These are phyloP conservation scores for Cinnamomum micranthum DNA, from an alignment of 164 flowering plant genomes.

Conservation along the genomic window DNA sequence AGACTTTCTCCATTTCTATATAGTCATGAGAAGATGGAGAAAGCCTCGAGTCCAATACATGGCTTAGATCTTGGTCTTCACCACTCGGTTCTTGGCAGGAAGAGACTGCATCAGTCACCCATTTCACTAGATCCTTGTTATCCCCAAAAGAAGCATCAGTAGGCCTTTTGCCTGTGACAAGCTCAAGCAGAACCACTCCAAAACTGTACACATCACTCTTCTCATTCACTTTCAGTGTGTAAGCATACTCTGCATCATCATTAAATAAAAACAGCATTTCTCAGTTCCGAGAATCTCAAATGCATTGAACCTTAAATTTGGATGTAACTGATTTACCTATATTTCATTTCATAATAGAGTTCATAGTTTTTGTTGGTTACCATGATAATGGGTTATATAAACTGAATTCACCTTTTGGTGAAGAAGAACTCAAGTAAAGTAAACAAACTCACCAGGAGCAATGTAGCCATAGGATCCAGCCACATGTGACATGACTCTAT, in stretches of 20 bases:
- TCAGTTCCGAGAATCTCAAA: too few relatives aligned
- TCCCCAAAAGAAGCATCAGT: slow-evolving; percentile 14
- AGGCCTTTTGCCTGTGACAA: slow-evolving; percentile 17
- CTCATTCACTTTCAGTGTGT: slow-evolving; percentile 20
- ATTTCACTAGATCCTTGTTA: slow-evolving; percentile 56
- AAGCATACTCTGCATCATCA: slow-evolving; percentile 14
- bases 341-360: too few relatives aligned
- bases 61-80: slow-evolving; percentile 25
- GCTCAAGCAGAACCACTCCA: slow-evolving; percentile 17
- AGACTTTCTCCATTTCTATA: slow-evolving; percentile 49
- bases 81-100: slow-evolving; percentile 11
- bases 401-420: too few relatives aligned
- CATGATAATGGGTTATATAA: too few relatives aligned
- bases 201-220: slow-evolving; percentile 24
- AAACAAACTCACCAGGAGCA: slow-evolving; percentile 59
- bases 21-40: slow-evolving; percentile 30
- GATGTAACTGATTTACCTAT: too few relatives aligned
- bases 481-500: slow-evolving; percentile 38
- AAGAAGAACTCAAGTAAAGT: neutral
- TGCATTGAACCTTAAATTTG: too few relatives aligned
- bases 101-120: slow-evolving; percentile 44
- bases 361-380: too few relatives aligned
- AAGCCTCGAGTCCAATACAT: slow-evolving; percentile 50
- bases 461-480: slow-evolving; percentile 87
- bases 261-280: too few relatives aligned